Evolutionary conservation across 1,284 basidiomycete species (phyloP).

Genomic region (Neolentinus lepideus): DNA sequence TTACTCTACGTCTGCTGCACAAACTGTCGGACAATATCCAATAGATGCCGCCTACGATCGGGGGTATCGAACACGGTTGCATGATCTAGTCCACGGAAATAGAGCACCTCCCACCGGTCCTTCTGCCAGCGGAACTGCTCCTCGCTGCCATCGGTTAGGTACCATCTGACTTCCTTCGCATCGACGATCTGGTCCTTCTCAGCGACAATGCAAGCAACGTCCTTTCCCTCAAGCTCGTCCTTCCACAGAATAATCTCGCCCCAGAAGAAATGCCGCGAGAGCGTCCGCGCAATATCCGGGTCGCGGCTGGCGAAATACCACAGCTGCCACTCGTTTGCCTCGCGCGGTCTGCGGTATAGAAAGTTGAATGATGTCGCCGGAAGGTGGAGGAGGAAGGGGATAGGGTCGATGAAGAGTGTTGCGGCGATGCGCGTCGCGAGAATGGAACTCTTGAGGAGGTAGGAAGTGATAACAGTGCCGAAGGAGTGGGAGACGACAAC

Average conservation of each 20-base stretch:
- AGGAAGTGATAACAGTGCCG: slow-evolving; percentile 49
- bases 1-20: slow-evolving; percentile 7
- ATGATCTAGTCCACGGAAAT: slow-evolving; percentile 45
- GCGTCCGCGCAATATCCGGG: slow-evolving; percentile 49
- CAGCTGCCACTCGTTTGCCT: slow-evolving; percentile 56
- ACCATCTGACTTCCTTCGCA: slow-evolving; percentile 37
- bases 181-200: slow-evolving; percentile 56
- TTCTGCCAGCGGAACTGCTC: slow-evolving; percentile 26
- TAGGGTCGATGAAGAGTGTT: slow-evolving; percentile 51
- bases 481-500: slow-evolving; percentile 44
- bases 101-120: slow-evolving; percentile 41
- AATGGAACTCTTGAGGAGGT: slow-evolving; percentile 32
- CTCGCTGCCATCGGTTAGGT: slow-evolving; percentile 36
- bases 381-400: slow-evolving; percentile 55
- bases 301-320: slow-evolving; percentile 65
- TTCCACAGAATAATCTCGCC: slow-evolving; percentile 51
- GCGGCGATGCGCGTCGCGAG: slow-evolving; percentile 29
- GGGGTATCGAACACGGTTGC: slow-evolving; percentile 44
- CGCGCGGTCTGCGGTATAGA: slow-evolving; percentile 45
- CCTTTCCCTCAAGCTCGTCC: slow-evolving; percentile 37
- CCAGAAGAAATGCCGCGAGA: slow-evolving; percentile 61
- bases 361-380: slow-evolving; percentile 59
- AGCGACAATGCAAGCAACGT: slow-evolving; percentile 35
- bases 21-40: slow-evolving; percentile 34
- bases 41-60: slow-evolving; percentile 25